Evolutionary conservation across 139 green algal species (phyloP).

Genomic region (Ettlia oleoabundans): DNA sequence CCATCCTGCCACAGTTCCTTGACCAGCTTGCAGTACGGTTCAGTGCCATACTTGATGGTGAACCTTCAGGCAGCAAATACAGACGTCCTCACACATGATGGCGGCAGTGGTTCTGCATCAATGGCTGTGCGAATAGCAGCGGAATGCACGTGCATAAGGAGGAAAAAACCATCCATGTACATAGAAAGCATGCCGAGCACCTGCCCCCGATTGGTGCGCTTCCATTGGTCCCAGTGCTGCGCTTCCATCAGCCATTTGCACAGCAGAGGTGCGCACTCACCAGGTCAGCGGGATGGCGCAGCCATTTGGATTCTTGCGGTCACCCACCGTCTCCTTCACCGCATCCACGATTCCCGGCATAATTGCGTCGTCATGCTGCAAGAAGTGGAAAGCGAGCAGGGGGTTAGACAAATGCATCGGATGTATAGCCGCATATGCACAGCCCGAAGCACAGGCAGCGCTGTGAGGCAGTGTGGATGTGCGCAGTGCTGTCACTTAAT

Average conservation of each 20-base stretch:
- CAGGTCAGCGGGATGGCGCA: constrained; percentile 29
- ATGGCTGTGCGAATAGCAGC: too few species aligned
- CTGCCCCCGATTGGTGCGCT: too few species aligned
- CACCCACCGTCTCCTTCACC: not conserved
- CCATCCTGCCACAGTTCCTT: constrained; percentile 17
- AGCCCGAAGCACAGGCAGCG: too few species aligned
- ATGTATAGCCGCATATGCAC: too few species aligned
- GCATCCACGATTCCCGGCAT: constrained; percentile 12
- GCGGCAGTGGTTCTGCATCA: not conserved
- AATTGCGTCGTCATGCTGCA: constrained; percentile 26
- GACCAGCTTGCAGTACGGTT: constrained; percentile 27
- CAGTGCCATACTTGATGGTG: constrained; percentile 19
- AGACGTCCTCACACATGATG: not conserved
- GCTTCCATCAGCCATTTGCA: too few species aligned
- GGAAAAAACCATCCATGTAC: not conserved
- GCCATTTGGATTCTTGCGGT: constrained; percentile 28
- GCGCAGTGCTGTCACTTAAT: too few species aligned
- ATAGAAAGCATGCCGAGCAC: not conserved
- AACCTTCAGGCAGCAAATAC: constrained; percentile 5
- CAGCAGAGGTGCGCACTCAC: not conserved
- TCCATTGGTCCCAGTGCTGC: too few species aligned
- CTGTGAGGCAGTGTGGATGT: too few species aligned
- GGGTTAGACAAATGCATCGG: too few species aligned
- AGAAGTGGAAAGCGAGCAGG: not conserved
- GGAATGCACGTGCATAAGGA: too few species aligned